Evolutionary conservation across 306 rosid genomes (phyloP), one percentile per base, ranked within the genome.

Genomic region (Dalbergia cultrata): DNA sequence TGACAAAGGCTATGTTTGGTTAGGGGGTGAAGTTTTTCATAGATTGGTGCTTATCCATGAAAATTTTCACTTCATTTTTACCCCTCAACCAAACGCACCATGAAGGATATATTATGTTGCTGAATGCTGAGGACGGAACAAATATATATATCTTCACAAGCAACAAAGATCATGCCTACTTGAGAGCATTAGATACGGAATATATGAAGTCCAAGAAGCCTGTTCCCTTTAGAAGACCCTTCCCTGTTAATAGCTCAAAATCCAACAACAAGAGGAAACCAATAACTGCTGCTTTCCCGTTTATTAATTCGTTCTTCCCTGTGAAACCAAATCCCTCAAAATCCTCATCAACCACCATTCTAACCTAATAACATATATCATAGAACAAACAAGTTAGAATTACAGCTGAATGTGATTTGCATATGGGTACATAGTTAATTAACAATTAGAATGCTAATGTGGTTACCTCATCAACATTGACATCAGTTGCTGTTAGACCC

Each of bases 121-220:
- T 67, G 33, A 34, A 53, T 84, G 69, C 31, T 67, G 50, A 34
- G 62, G 67, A 74, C 59, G 60, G 52, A 33, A 47, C 34, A 22
- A 44, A 17, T 13, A 47, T 26, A 47, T 26, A 26, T 10, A 14
- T 69, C 18, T 57, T 70, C 34, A 45, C 16, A 9, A 73, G 71
- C 70, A 31, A 47, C 63, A 76, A 1, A 57, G 63, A 19, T 17
- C 26, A 31, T 22, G 75, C 70, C 87, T 91, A 89, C 21, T 88
- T 87, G 80, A 92, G 80, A 78, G 95, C 90, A 76, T 95, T 88
- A 34, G 97, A 85, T 1, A 72, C 74, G 1, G 93, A 85, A 75
- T 95, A 90, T 68, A 95, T 70, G 75, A 95, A 95, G 89, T 95
- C 98, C 89, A 95, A 91, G 92, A 95, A 95, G 52, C 97, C 98